Base-by-base conservation (phyloP, 768 basidiomycete genomes). In the Lactarius vividus region DNA sequence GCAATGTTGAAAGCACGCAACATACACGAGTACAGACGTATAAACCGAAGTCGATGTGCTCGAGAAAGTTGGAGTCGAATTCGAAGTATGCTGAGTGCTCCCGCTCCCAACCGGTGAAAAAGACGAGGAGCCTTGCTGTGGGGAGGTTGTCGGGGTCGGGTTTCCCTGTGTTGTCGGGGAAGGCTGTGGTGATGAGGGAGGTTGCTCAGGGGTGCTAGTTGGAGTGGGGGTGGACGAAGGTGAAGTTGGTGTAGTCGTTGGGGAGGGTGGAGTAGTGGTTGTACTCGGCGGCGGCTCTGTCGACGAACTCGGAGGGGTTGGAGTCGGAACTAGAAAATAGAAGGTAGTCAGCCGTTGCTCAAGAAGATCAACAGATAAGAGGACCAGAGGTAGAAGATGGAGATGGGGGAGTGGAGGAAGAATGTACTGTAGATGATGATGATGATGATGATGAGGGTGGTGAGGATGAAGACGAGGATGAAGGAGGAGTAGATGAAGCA, bases 401-500 rank as follows among this genome's bases (percentile, higher is more conserved):
- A 18, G 64, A 61, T 37, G 13, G 11, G 23, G 39, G 7, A n/a
- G 37, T 16, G 10, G 58, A 52, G 2, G 59, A 49, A n/a, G 31
- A 3, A 35, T 2, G 29, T 40, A 55, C 56, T 46, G 63, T 33
- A 60, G 33, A 26, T 29, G 64, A 33, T 11, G 68, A 29, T 33
- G 54, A 44, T 3, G 31, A n/a, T n/a, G n/a, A n/a, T n/a, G 66
- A 52, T 0, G 62, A 57, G 20, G 59, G 33, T 16, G 49, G 53
- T 9, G 64, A 55, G 42, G 33, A 31, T 37, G 65, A 40, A 13
- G 55, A 56, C 5, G 63, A 53, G 1, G 53, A 49, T 29, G 68
- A 61, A 28, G 62, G 55, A 23, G 71, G 59, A 26, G 46, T 63
- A 28, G 69, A 62, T 4, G 63, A 44, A 9, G 71, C 57, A 29